A percentile compares a stretch with the other conserved stretches of the same genome.
These are phyloP conservation scores for Leccinum boreale DNA, from an alignment of 768 basidiomycete genomes.

Conservation along the genomic window DNA sequence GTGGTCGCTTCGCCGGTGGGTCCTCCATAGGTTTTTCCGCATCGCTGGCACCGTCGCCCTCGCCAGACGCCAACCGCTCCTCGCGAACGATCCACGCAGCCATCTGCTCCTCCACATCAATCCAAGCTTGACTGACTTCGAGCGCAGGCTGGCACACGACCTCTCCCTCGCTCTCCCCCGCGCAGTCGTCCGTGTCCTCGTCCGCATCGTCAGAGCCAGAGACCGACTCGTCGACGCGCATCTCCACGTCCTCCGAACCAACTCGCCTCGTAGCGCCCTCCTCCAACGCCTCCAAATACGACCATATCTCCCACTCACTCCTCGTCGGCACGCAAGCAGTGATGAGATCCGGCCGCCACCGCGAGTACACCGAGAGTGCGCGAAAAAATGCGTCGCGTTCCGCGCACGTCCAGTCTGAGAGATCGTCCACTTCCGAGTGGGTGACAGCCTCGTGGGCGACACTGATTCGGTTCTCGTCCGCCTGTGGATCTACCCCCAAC, in stretches of 20 bases:
- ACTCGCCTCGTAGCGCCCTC: conserved; percentile 18
- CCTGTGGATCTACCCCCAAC: neutral
- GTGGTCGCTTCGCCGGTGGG: conserved; percentile 10
- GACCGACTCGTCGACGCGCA: neutral
- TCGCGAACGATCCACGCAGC: conserved; percentile 26
- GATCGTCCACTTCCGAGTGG: neutral
- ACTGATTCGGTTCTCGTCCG: neutral
- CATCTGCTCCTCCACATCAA: conserved; percentile 32
- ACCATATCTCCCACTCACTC: conserved; percentile 61
- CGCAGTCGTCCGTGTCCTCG: neutral
- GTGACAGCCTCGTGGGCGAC: neutral
- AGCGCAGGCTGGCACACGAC: conserved; percentile 27
- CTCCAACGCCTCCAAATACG: conserved; percentile 58
- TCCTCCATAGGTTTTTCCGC: neutral
- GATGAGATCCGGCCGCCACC: conserved; percentile 75
- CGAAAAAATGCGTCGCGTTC: conserved; percentile 76
- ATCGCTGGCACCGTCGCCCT: neutral
- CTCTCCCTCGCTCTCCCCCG: neutral
- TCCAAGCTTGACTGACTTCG: conserved; percentile 36
- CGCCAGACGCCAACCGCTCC: neutral
- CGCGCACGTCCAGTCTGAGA: conserved; percentile 52
- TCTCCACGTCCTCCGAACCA: conserved; percentile 7
- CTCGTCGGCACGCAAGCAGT: conserved; percentile 65
- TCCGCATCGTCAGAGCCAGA: neutral
- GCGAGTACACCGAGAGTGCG: conserved; percentile 61